Conservation (phyloP, 192 early-diverging fungal genomes). For the Endogone sp. region DNA sequence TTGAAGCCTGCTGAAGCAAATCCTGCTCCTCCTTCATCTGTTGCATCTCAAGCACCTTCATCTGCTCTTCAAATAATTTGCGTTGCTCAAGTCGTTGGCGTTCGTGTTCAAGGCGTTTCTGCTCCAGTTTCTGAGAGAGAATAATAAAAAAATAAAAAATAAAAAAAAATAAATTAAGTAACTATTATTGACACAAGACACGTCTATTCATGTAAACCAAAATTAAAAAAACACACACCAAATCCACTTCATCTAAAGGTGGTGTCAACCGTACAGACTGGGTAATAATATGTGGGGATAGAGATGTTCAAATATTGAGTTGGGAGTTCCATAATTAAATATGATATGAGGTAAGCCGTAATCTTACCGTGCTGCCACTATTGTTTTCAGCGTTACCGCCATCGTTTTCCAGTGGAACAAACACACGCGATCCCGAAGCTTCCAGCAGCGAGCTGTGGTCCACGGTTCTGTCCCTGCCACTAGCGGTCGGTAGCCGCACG, state of each 20-base stretch:
- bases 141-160: neutral
- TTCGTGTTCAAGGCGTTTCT: slow-evolving; percentile 41
- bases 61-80: slow-evolving; percentile 40
- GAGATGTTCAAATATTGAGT: too few species aligned
- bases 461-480: neutral
- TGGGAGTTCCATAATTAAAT: too few species aligned
- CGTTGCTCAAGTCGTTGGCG: slow-evolving; percentile 35
- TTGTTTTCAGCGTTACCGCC: neutral
- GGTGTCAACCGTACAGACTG: neutral
- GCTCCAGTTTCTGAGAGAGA: slow-evolving; percentile 30
- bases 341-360: too few species aligned
- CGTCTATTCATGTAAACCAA: neutral
- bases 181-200: neutral
- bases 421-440: neutral
- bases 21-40: slow-evolving; percentile 43
- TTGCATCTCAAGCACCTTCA: slow-evolving; percentile 43
- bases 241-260: neutral
- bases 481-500: neutral
- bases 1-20: slow-evolving; percentile 18
- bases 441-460: neutral
- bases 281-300: too few species aligned
- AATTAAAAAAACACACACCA: neutral
- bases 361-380: neutral
- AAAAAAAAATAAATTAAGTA: neutral
- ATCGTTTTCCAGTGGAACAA: neutral